Percentiles rank a stretch among this genome's conserved stretches.
Evolutionary conservation across 202 grass and related monocot genomes (phyloP).

Genomic region (Musa balbisiana): DNA sequence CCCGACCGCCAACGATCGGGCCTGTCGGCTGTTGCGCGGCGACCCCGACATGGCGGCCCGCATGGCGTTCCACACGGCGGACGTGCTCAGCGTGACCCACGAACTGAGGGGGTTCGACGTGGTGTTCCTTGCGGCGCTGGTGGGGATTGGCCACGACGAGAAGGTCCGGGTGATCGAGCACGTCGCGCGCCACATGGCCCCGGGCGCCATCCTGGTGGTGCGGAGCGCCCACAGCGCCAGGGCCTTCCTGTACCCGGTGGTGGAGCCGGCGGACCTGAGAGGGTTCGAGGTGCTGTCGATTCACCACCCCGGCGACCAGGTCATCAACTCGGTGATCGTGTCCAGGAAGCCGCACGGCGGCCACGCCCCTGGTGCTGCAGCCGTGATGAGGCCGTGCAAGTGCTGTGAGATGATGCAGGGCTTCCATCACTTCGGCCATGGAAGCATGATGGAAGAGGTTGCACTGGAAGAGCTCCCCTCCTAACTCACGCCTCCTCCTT

Average conservation of each 20-base stretch:
- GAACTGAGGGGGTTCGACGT: conserved; percentile 46
- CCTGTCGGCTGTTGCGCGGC: conserved; percentile 38
- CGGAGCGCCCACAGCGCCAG: conserved; percentile 76
- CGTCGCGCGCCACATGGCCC: conserved; percentile 49
- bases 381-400: conserved; percentile 43
- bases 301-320: conserved; percentile 62
- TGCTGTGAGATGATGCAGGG: conserved; percentile 49
- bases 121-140: conserved; percentile 75
- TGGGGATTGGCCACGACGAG: conserved; percentile 59
- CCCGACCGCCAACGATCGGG: conserved; percentile 45
- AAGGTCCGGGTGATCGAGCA: conserved; percentile 55
- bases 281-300: conserved; percentile 69
- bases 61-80: conserved; percentile 60
- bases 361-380: neutral
- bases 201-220: conserved; percentile 52
- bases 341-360: conserved; percentile 34
- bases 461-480: conserved; percentile 36
- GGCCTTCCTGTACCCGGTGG: conserved; percentile 75
- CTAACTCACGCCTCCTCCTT: neutral
- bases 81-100: conserved; percentile 35
- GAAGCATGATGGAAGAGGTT: conserved; percentile 49
- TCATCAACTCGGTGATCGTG: conserved; percentile 84
- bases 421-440: conserved; percentile 4
- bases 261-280: conserved; percentile 42
- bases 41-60: conserved; percentile 38